Evolutionary conservation across 805 yeast species (phyloP).

Genomic region (Jamesozyma lodderae): DNA sequence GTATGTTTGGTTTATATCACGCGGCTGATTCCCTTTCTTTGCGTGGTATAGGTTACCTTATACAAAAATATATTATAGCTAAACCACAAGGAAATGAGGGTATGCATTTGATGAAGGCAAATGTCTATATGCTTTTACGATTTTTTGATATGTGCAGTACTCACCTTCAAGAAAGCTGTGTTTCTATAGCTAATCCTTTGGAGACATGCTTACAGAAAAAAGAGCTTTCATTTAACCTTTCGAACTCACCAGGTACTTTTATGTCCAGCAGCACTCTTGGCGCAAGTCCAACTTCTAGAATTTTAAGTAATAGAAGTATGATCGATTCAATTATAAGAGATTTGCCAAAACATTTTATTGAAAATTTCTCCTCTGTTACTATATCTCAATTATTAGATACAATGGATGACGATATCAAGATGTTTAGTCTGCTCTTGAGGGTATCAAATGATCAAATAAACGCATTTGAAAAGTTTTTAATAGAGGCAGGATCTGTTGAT

Average conservation of each 20-base stretch:
- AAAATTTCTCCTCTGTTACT: constrained; percentile 10
- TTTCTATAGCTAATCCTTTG: constrained; percentile 22
- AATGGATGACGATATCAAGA: constrained; percentile 13
- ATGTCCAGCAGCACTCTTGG: too few species aligned
- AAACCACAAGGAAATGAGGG: not conserved
- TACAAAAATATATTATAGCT: constrained; percentile 9
- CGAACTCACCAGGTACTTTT: too few species aligned
- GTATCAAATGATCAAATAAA: constrained; percentile 12
- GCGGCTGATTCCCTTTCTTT: constrained; percentile 23
- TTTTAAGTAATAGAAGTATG: constrained; percentile 11
- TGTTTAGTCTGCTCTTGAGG: constrained; percentile 15
- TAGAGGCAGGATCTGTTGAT: constrained; percentile 2
- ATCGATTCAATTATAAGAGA: constrained; percentile 9
- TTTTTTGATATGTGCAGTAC: constrained; percentile 22
- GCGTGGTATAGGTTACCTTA: constrained; percentile 23
- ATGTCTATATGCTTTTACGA: constrained; percentile 21
- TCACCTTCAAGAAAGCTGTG: constrained; percentile 19
- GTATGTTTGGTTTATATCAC: constrained; percentile 23
- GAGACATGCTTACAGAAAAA: constrained; percentile 16
- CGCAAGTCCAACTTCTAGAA: not conserved
- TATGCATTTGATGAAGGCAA: constrained; percentile 19
- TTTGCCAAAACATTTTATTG: constrained; percentile 13
- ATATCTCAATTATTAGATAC: constrained; percentile 5
- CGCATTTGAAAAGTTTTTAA: constrained; percentile 11
- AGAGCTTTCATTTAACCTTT: too few species aligned